Evolutionary conservation across 129 eudicot species (phyloP), one percentile per base, ranked within the genome.

Genomic region (Centella asiatica): DNA sequence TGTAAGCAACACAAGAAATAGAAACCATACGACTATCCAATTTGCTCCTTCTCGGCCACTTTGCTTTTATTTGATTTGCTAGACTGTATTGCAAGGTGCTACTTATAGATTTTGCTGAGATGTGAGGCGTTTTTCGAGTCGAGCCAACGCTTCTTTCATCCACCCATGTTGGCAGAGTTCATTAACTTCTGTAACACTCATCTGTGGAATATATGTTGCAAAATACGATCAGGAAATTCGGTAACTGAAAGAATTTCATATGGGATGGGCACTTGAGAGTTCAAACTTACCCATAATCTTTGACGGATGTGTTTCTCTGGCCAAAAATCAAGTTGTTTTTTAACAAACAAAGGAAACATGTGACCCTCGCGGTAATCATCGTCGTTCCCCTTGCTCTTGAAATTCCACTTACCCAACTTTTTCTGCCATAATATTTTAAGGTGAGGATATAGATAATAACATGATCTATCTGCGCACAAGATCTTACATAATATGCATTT

Each of bases 61-160:
- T 17, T 13, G 9, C 4, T 28, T 22, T 52, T 1, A 23, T 27
- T 27, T 29, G 19, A 12, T 14, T 55, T 17, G 3, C 60, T 55
- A 29, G 4, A 46, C 42, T 44, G 45, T 27, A 63, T 15, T 1
- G 22, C 59, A 65, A 24, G 44, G 27, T 6, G 23, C 33, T 1
- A 9, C 6, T 47, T 55, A n/a, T 14, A 24, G 24, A 24, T 46
- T 42, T 27, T 68, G 57, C 51, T 31, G 37, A n/a, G 79, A 44
- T 36, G 73, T 62, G 12, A 83, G 78, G 8, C 92, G 76, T 18
- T 39, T 56, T 25, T 78, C 88, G 5, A 87, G 64, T 54, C 48
- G 19, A 57, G 83, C 88, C 60, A 87, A 70, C 24, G 96, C 96
- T 71, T 81, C 96, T 56, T 81, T 88, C 96, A 88, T 88, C 96